Base-by-base conservation (phyloP, 2,329 filamentous ascomycete genomes). In the Diaporthe sp. region DNA sequence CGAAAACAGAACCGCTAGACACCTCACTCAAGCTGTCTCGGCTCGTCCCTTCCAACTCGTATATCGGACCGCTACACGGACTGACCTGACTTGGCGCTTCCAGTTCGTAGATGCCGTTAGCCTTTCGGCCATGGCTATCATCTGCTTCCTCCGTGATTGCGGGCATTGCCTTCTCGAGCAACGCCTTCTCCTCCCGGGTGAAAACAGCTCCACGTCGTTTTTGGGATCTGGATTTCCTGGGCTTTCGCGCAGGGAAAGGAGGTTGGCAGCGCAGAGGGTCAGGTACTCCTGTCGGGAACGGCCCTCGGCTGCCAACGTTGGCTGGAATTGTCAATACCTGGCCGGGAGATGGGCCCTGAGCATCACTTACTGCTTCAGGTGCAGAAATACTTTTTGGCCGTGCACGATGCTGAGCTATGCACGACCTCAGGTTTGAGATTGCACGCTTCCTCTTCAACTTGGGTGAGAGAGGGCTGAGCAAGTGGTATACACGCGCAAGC, bases 371-470 rank as follows among this genome's bases (percentile, higher is more conserved):
- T 44, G 60, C 58, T 25, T 28, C 10, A 44, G 22, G 17, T 25
- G 20, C 34, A 61, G 65, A 55, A 12, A 39, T 55, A 10, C 49
- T 28, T 3, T 6, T 39, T 12, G 65, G 25, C 22, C 37, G 49
- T 4, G 31, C 31, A 28, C 28, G 22, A 4, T 57, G 25, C 22
- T n/a, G 34, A n/a, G 55, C 17, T 17, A 68, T 22, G 17, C 28
- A 49, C 39, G n/a, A 47, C 47, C 60, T 25, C 39, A 75, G 37
- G 37, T 61, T 25, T 60, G 61, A 47, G 12, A 53, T 15, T 10
- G 61, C 31, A 13, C 28, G 51, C 44, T 68, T 75, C 44, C 51
- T 73, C 31, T 25, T 70, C 42, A 75, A 22, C 37, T 73, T 68
- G 4, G 42, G 71, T 25, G 44, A 71, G 4, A 39, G 57, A 25